phyloP scores from a whole-genome alignment of 192 early-diverging fungal species.

The Coemansia sp. region DNA sequence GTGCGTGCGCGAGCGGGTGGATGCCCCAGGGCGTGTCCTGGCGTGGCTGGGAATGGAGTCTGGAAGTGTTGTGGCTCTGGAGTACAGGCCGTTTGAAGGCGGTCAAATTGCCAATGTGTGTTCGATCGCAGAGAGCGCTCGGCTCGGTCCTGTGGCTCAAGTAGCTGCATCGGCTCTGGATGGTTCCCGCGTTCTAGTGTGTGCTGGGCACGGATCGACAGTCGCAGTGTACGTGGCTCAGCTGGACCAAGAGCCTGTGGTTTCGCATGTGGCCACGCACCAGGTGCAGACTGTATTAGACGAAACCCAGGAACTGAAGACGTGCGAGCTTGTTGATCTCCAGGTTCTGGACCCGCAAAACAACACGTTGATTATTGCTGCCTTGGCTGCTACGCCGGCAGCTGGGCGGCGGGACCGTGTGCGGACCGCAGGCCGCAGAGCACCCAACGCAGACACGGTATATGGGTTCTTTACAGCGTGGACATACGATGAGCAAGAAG shows the following conservation, averaged over 20 bases:
- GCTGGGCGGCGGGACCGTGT: background rate
- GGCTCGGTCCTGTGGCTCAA: slow-evolving; percentile 15
- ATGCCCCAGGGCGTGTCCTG: slow-evolving; percentile 13
- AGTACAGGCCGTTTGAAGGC: slow-evolving; percentile 30
- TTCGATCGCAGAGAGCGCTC: slow-evolving; percentile 1
- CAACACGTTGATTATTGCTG: slow-evolving; percentile 10
- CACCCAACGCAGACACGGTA: background rate
- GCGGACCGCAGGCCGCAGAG: background rate
- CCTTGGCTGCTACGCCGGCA: slow-evolving; percentile 5
- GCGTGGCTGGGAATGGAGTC: slow-evolving; percentile 25
- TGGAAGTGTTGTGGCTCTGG: slow-evolving; percentile 23
- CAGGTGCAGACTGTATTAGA: background rate
- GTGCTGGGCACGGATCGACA: slow-evolving; percentile 20
- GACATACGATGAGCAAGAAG: slow-evolving; percentile 5
- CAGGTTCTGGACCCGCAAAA: slow-evolving; percentile 8
- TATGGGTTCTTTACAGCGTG: slow-evolving; percentile 23
- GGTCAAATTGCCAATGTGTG: slow-evolving; percentile 11
- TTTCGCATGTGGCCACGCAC: background rate
- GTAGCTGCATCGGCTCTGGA: slow-evolving; percentile 12
- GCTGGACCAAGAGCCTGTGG: background rate
- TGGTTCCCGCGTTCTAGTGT: slow-evolving; percentile 11
- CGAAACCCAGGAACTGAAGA: background rate
- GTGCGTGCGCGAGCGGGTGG: slow-evolving; percentile 11
- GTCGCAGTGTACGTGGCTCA: slow-evolving; percentile 1
- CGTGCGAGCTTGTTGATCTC: slow-evolving; percentile 13